Evolutionary conservation across 75 land plant species (phyloP), one percentile per base, ranked within the genome.

Genomic region (Chamaecyparis obtusa): DNA sequence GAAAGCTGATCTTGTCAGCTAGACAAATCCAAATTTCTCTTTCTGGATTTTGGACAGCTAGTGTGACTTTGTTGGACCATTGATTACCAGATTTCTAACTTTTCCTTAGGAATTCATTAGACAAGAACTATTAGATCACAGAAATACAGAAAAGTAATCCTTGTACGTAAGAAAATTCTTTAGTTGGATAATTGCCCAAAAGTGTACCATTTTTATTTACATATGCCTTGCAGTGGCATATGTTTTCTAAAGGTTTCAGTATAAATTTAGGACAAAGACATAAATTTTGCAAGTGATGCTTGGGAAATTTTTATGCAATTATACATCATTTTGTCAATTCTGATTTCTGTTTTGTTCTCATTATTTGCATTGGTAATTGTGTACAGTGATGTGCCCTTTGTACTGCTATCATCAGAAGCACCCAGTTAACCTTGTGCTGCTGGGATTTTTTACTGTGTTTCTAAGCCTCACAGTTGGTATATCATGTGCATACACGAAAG

Each of bases 391-490:
- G 87, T 94, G 93, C 89, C 98, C 96, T 37, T 72, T 98, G 85
- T 90, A 95, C 76, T 57, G 83, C 14, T 98, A 95, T 82, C 98
- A 92, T 74, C 99, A 98, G 78, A 96, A 89, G 88, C 99, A 98
- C 86, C 99, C 99, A 2, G 30, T 96, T 84, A 98, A 98, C 87
- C 90, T 98, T n/a, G 86, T 95, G 24, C 81, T 98, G 86, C 93
- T 98, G 78, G 99, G 96, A 17, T 89, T 95, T 15, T 98, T 98
- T 85, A 98, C 99, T 43, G 91, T 88, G 11, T 86, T 80, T 51
- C 87, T 98, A 44, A 98, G 99, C 88, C 87, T 98, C 83, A 87
- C 94, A 17, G 94, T 98, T 89, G 99, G 97, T 35, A 93, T 98
- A 46, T 93, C 93, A 55, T 96, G 99, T 88, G 97, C 99, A 67